These are phyloP conservation scores for Acanthamoeba quina DNA, from an alignment of 208 protist species.

Conservation along the genomic window DNA sequence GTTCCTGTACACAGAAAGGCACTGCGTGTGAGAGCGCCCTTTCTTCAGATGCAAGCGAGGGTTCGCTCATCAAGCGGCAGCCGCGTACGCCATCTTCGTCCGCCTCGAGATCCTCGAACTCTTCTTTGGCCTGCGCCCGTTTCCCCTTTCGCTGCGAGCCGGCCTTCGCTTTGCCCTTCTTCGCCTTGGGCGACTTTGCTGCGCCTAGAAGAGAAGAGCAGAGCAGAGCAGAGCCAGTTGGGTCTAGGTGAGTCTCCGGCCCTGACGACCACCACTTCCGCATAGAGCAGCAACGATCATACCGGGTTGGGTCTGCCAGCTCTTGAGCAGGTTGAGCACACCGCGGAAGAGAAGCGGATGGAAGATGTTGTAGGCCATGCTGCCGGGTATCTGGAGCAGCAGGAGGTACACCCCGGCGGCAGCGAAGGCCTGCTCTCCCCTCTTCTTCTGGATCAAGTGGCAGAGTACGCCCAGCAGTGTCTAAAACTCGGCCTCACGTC, in stretches of 20 bases:
- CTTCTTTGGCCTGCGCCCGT: not conserved
- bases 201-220: not conserved
- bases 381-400: slow-evolving; percentile 50
- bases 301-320: slow-evolving; percentile 41
- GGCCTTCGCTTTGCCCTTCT: not conserved
- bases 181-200: slow-evolving; percentile 6
- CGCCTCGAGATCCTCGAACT: slow-evolving; percentile 36
- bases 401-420: slow-evolving; percentile 54
- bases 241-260: too few relatives aligned
- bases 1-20: not conserved
- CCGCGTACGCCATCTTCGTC: not conserved
- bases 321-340: slow-evolving; percentile 69
- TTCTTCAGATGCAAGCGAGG: not conserved
- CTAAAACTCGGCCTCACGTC: not conserved
- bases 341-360: slow-evolving; percentile 62
- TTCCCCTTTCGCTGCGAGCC: not conserved
- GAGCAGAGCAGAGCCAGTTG: not conserved
- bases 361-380: slow-evolving; percentile 70
- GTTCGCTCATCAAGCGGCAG: not conserved
- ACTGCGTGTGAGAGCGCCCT: not conserved
- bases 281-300: not conserved
- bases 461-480: slow-evolving; percentile 51
- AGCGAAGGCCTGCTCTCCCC: slow-evolving; percentile 8
- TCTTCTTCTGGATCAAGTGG: slow-evolving; percentile 57
- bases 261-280: not conserved